Percentiles rank a stretch among this genome's conserved stretches.
These are phyloP conservation scores for Arxiozyma slooffiae DNA, from an alignment of 1,139 yeast species.

Conservation along the genomic window DNA sequence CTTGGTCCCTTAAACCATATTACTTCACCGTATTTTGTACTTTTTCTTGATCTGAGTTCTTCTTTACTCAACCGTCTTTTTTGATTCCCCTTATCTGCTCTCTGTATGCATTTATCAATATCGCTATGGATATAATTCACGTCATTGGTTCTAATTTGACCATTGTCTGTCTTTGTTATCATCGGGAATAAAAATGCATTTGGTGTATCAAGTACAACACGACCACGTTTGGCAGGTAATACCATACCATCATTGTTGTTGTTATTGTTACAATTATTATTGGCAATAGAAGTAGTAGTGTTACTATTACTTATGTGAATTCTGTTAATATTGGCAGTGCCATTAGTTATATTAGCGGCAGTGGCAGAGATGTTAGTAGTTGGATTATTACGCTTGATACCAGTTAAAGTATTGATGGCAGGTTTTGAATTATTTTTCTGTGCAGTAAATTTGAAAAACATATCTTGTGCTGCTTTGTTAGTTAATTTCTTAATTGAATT, in stretches of 20 bases:
- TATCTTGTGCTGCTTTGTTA: not conserved
- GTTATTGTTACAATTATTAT: not conserved
- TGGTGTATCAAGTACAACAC: conserved; percentile 22
- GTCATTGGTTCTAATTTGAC: not conserved
- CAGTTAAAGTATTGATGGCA: not conserved
- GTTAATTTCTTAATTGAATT: not conserved
- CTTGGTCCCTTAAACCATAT: conserved; percentile 84
- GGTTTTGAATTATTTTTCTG: not conserved
- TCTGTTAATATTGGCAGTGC: not conserved
- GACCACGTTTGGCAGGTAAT: conserved; percentile 13
- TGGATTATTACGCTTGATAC: not conserved
- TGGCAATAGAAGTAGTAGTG: not conserved
- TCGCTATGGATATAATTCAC: conserved; percentile 4
- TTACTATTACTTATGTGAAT: not conserved
- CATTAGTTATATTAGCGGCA: not conserved
- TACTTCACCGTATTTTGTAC: conserved; percentile 35
- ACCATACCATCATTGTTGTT: conserved; percentile 2
- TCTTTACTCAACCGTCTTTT: conserved; percentile 27
- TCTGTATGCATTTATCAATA: conserved; percentile 19
- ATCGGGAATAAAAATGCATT: conserved; percentile 23
- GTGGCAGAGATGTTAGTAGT: too few relatives aligned
- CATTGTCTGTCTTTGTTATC: conserved; percentile 11
- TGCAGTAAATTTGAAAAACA: not conserved
- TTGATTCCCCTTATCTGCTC: conserved; percentile 23
- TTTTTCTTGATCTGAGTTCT: conserved; percentile 24